A percentile compares a stretch with the other conserved stretches of the same genome.
Evolutionary conservation across 805 yeast genomes (phyloP).

Genomic region (Alloascoidea hylecoeti): DNA sequence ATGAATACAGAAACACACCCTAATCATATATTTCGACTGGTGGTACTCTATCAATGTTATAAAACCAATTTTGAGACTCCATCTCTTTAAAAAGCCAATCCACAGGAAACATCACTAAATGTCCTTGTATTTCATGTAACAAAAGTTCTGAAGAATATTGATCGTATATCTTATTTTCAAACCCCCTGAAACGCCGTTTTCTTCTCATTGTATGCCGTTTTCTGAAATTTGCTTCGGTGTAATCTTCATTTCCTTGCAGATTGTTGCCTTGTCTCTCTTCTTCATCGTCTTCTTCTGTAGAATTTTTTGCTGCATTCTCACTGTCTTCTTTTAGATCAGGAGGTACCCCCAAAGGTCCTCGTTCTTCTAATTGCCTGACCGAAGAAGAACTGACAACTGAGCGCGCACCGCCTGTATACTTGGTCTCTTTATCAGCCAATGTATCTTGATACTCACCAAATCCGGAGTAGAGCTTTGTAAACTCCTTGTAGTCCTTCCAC

Average conservation of each 20-base stretch:
- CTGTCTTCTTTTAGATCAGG: not conserved
- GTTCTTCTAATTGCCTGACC: constrained; percentile 2
- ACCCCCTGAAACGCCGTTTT: not conserved
- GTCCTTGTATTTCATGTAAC: constrained; percentile 64
- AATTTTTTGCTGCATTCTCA: not conserved
- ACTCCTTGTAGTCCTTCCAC: constrained; percentile 82
- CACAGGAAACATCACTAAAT: constrained; percentile 78
- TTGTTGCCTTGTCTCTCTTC: not conserved
- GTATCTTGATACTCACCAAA: constrained; percentile 26
- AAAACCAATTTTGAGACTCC: constrained; percentile 76
- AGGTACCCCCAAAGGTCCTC: constrained; percentile 7
- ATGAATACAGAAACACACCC: not conserved
- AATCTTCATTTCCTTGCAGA: not conserved
- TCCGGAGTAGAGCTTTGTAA: constrained; percentile 42
- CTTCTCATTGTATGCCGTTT: constrained; percentile 4
- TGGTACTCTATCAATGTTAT: constrained; percentile 83
- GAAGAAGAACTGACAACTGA: not conserved
- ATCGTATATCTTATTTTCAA: constrained; percentile 32
- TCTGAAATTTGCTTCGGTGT: constrained; percentile 2
- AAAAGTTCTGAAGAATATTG: constrained; percentile 65
- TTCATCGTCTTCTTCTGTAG: not conserved
- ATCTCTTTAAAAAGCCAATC: constrained; percentile 84
- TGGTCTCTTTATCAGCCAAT: constrained; percentile 9
- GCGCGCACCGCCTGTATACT: constrained; percentile 8
- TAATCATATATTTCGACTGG: constrained; percentile 92